Evolutionary conservation across 2,329 filamentous ascomycete species (phyloP).

Genomic region (Talaromyces sp.): DNA sequence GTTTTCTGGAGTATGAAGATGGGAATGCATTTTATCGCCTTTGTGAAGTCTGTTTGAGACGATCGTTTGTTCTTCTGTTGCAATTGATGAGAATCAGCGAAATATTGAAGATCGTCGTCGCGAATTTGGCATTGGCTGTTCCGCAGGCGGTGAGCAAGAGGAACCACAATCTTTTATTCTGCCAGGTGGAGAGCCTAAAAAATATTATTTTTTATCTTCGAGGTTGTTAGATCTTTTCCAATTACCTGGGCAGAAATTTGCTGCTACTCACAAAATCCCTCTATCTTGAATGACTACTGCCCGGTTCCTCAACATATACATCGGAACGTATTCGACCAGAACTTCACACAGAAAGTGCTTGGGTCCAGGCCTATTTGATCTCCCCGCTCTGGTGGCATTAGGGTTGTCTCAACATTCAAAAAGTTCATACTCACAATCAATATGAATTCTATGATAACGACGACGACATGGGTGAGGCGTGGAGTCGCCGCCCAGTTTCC

Average conservation of each 20-base stretch:
- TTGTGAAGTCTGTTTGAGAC: background rate
- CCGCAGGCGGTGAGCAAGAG: slow-evolving; percentile 16
- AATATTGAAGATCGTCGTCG: background rate
- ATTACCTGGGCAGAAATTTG: background rate
- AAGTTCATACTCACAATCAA: background rate
- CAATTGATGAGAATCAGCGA: background rate
- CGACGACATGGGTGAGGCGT: slow-evolving; percentile 71
- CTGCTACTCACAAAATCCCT: background rate
- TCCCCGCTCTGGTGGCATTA: slow-evolving; percentile 12
- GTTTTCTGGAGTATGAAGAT: slow-evolving; percentile 91
- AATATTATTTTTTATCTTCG: slow-evolving; percentile 12
- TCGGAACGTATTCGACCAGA: background rate
- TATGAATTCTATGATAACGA: slow-evolving; percentile 66
- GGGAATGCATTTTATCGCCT: slow-evolving; percentile 77
- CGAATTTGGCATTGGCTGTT: slow-evolving; percentile 9
- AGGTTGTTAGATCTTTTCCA: background rate
- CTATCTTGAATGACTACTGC: background rate
- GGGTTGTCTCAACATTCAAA: background rate
- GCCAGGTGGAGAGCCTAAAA: slow-evolving; percentile 18
- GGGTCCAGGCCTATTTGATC: background rate
- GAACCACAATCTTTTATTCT: slow-evolving; percentile 14
- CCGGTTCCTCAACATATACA: background rate
- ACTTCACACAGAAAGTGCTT: background rate
- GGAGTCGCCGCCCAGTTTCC: slow-evolving; percentile 75
- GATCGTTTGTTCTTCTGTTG: background rate